Base-by-base conservation (phyloP, 2,329 filamentous ascomycete species). In the Cordyceps farinosa region DNA sequence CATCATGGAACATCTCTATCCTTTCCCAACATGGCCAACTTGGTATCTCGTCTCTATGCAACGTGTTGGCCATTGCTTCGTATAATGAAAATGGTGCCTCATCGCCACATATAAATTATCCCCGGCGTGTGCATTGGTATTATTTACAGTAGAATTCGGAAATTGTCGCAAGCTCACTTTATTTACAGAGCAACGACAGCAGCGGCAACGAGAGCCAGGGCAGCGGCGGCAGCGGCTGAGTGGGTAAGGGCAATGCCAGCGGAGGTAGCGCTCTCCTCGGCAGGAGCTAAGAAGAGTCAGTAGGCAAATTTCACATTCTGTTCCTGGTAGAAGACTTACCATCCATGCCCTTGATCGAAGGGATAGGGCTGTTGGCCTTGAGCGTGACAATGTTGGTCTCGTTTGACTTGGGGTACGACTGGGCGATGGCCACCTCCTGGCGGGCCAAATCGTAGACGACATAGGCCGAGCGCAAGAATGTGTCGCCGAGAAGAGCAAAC, bases 401-500 rank as follows among this genome's bases (percentile, higher is more conserved):
- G 36, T 76, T 78, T 65, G 74, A 74, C 69, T 82, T 80, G 60
- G 82, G 70, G 66, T 82, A 83, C 55, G 84, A 77, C 73, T 82
- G 82, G 13, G 82, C 82, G 5, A 86, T 69, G 63, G 75, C 82
- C 61, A 86, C 75, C 72, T 82, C 73, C 67, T 80, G 69, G 71
- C 83, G 79, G 61, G 74, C 75, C 48, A 84, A 70, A 67, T 86
- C 82, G 70, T 84, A 85, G 61, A 84, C 82, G 57, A 84, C 80
- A 69, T 86, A 86, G 29, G 82, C 82, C 11, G 81, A 84, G 38
- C 84, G 79, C 66, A 86, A 66, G 70, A 87, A 84, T 1, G 83
- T 84, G 67, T 85, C 84, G 11, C 84, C 84, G n/a, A 86, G 75
- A n/a, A 86, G 72, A 48, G 76, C 76, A 67, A 76, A 82, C 1